Evolutionary conservation across 139 green algal genomes (phyloP), one percentile per base, ranked within the genome.

Genomic region (Closterium sp.): DNA sequence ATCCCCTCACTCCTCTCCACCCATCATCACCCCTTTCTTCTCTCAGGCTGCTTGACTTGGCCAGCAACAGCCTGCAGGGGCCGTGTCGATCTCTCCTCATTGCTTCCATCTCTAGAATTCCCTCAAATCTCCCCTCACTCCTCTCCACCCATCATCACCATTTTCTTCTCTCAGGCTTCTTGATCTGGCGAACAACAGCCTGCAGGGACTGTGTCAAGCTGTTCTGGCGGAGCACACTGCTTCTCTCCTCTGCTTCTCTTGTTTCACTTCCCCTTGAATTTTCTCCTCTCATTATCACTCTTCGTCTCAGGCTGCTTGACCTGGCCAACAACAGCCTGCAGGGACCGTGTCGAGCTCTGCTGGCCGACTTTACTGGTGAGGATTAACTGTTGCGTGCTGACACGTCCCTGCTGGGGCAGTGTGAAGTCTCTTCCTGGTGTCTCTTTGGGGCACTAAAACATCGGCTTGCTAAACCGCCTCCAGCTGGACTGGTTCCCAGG

Each of bases 291-390:
- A 87, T 87, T 19, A 0, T 87, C 28, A 30, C n/a, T 7, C 27
- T 9, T 87, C 1, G 5, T 87, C n/a, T 27, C 89, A 92, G 93
- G 93, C 32, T 95, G 84, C 91, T 95, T 32, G 93, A 95, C 30
- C 24, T 95, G 90, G 93, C 93, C 31, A 95, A 95, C 91, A 95
- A 95, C 87, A 95, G 91, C 10, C 32, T 95, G 2, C 93, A 95
- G 30, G 93, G 93, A n/a, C 93, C 93, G 4, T 94, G 90, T 87
- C 93, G 93, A 34, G 93, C 93, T 30, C 91, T 95, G 10, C 27
- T 95, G n/a, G 93, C 93, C 22, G 93, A 95, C 28, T 93, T 95
- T 29, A 89, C 92, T 62, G 91, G 91, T 92, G 27, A 34, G 86
- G n/a, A n/a, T n/a, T n/a, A 4, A 38, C 4, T 38, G 32, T 38